Percentiles rank a stretch among this genome's conserved stretches.
Evolutionary conservation across 148 eudicot genomes (phyloP).

Genomic region (Fagopyrum homotropicum): DNA sequence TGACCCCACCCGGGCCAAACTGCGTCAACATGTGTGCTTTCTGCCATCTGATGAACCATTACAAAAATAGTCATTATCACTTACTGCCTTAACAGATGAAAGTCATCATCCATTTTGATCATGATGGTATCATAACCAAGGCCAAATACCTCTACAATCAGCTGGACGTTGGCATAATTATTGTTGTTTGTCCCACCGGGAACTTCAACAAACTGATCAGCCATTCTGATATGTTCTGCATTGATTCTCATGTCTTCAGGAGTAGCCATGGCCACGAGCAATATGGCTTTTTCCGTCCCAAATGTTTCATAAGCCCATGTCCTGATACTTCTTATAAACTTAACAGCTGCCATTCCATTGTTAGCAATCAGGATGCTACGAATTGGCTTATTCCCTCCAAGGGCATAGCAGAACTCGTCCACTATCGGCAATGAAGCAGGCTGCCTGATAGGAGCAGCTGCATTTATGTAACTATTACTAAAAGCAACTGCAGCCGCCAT

Average conservation of each 20-base stretch:
- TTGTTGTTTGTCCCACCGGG: constrained; percentile 99
- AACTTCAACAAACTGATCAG: constrained; percentile 97
- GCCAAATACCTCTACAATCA: constrained; percentile 75
- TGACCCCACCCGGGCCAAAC: constrained; percentile 99
- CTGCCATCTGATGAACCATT: constrained; percentile 60
- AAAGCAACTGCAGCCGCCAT: constrained; percentile 29
- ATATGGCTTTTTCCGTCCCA: constrained; percentile 92
- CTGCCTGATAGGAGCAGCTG: constrained; percentile 46
- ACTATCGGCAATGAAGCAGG: constrained; percentile 41
- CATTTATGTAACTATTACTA: constrained; percentile 43
- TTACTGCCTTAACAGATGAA: background rate
- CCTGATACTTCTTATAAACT: constrained; percentile 87
- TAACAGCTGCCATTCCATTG: constrained; percentile 99
- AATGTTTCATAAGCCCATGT: constrained; percentile 97
- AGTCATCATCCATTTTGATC: background rate
- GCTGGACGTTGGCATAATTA: constrained; percentile 98
- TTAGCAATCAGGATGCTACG: constrained; percentile 92
- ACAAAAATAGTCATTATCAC: constrained; percentile 2
- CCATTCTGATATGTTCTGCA: constrained; percentile 96
- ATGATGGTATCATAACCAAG: background rate
- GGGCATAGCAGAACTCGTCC: constrained; percentile 72
- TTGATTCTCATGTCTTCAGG: constrained; percentile 99
- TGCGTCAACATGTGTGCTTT: constrained; percentile 91
- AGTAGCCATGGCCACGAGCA: constrained; percentile 98
- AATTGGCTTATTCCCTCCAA: constrained; percentile 78